Base-by-base conservation (phyloP, 202 grass and related monocot genomes). In the Cymbopogon flexuosus region DNA sequence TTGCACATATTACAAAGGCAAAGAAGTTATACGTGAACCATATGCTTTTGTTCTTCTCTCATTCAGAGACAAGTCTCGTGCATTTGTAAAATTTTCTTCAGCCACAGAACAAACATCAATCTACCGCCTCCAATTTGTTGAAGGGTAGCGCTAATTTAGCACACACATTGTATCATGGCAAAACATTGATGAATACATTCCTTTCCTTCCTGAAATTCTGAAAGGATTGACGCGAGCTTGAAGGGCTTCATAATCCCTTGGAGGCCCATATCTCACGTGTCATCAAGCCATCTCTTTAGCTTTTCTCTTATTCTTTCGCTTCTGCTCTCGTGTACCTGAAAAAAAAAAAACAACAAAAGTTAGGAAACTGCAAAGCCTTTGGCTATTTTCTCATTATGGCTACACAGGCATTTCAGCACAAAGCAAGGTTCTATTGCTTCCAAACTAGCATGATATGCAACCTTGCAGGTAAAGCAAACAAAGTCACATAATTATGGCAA, bases 251-350 rank as follows among this genome's bases (percentile, higher is more conserved):
- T 8, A 43, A 22, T 16, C 54, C 7, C 8, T 56, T 56, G 52
- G 0, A n/a, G 47, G 4, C 15, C 27, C 43, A 51, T 49, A 4
- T 22, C 30, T 62, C 52, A 40, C 22, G 5, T 29, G 62, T 10
- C 49, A 69, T 88, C 83, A 90, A 41, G 79, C 59, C 40, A 84
- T 89, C 76, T 68, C 90, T 85, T 94, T 92, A 22, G 87, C 87
- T 65, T 80, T 90, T 88, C 81, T 89, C 79, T 61, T 94, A 10
- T 83, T 76, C 10, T 89, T 87, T 86, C 90, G 91, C 76, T 97
- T 90, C 79, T 93, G 86, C 79, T 97, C 92, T 3, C 63, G 95
- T 40, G 27, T 27, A 27, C 27, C 27, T 27, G 27, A 27, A 27
- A 27, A 27, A 27, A 27, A 27, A 27, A 27, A 1, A 27, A 27